A percentile compares a stretch with the other conserved stretches of the same genome.
phyloP scores from a whole-genome alignment of 192 early-diverging fungal genomes.

The Dissophora ornata region DNA sequence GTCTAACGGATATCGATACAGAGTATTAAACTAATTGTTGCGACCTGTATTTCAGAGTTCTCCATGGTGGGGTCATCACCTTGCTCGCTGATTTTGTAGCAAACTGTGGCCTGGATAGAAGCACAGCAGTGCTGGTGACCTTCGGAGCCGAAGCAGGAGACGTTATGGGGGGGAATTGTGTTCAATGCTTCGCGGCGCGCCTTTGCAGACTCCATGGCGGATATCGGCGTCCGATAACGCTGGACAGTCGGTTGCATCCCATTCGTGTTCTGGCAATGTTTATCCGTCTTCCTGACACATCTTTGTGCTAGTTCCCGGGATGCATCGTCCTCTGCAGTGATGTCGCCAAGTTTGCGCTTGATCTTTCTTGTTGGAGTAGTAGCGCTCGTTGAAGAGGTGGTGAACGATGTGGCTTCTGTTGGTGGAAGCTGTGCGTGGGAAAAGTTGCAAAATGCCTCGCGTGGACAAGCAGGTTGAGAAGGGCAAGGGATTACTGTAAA shows the following conservation, averaged over 20 bases:
- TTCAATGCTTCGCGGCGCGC: conserved; percentile 12
- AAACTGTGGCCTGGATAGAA: too few species aligned
- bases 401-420: conserved; percentile 5
- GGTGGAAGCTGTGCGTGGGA: conserved; percentile 26
- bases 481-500: conserved; percentile 54
- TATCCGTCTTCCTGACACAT: neutral
- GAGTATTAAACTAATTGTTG: neutral
- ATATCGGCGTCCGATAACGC: conserved; percentile 2
- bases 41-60: neutral
- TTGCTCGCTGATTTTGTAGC: too few species aligned
- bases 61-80: too few species aligned
- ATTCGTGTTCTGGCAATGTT: neutral
- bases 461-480: conserved; percentile 42
- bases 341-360: conserved; percentile 8
- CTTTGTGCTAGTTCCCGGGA: neutral
- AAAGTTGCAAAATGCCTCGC: conserved; percentile 52
- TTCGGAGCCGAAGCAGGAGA: conserved; percentile 13
- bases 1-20: conserved; percentile 6
- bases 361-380: too few species aligned
- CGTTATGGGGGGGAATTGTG: neutral
- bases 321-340: neutral
- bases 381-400: too few species aligned
- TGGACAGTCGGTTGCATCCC: too few species aligned
- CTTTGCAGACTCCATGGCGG: conserved; percentile 22
- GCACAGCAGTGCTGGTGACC: neutral